Evolutionary conservation across 257 asterid species (phyloP).

Genomic region (Solanum rostratum): DNA sequence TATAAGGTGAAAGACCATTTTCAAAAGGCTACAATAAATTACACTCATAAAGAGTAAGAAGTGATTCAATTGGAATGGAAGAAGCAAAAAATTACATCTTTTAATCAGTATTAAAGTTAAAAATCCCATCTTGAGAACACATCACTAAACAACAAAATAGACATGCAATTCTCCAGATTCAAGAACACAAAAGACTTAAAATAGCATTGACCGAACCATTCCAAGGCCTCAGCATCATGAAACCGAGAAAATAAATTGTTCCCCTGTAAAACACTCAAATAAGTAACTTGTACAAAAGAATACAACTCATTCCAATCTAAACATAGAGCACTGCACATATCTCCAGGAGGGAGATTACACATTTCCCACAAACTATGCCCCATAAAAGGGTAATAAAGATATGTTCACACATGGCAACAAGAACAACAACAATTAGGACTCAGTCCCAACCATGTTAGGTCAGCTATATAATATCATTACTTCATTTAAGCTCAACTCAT

Average conservation of each 20-base stretch:
- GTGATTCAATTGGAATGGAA: not conserved
- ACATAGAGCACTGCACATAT: not conserved
- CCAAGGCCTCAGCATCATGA: constrained; percentile 1
- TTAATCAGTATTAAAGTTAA: not conserved
- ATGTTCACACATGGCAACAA: not conserved
- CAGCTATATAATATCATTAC: not conserved
- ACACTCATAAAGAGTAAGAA: not conserved
- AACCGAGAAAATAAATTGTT: not conserved
- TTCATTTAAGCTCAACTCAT: not conserved
- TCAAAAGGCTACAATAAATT: not conserved
- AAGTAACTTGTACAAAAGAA: not conserved
- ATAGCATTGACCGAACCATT: not conserved
- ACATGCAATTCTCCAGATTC: not conserved
- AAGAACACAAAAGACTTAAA: not conserved
- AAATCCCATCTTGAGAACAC: not conserved
- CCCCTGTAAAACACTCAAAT: not conserved
- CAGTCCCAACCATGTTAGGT: not conserved
- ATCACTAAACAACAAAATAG: not conserved
- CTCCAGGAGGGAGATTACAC: not conserved
- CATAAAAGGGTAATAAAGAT: not conserved
- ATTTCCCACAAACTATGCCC: not conserved
- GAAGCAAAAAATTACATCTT: not conserved
- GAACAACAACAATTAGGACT: not conserved
- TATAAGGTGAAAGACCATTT: not conserved
- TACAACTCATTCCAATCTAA: not conserved